Evolutionary conservation across 345 rosid species (phyloP).

Genomic region (Hypericum androsaemum): DNA sequence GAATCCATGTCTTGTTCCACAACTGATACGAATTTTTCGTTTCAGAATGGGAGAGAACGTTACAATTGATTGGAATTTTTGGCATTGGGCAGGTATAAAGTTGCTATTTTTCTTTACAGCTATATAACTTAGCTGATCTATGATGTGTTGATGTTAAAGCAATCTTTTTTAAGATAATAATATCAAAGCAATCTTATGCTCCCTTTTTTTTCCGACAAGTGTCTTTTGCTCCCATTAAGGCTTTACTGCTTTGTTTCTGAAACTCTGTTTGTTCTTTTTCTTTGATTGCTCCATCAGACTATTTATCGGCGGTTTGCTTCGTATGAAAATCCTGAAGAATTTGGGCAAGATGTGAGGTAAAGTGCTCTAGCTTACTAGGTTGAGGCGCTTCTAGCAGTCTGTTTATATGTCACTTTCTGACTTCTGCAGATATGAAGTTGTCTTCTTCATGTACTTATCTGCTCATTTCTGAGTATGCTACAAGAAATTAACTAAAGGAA

Average conservation of each 20-base stretch:
- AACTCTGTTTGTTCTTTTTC: conserved; percentile 3
- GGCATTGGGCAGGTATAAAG: conserved; percentile 62
- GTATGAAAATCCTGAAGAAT: conserved; percentile 53
- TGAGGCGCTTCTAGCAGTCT: too few relatives aligned
- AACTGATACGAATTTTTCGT: conserved; percentile 13
- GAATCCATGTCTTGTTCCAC: conserved; percentile 2
- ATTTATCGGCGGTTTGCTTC: conserved; percentile 56
- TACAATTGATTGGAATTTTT: conserved; percentile 66
- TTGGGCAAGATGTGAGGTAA: conserved; percentile 73
- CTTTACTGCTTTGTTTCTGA: too few relatives aligned
- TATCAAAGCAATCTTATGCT: too few relatives aligned
- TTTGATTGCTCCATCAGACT: conserved; percentile 35
- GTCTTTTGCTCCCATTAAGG: too few relatives aligned
- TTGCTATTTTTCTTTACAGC: not conserved
- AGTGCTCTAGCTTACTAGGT: not conserved
- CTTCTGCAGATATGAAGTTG: too few relatives aligned
- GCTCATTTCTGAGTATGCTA: too few relatives aligned
- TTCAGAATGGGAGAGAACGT: conserved; percentile 86
- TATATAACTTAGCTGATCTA: not conserved
- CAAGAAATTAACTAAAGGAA: too few relatives aligned
- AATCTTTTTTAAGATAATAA: too few relatives aligned
- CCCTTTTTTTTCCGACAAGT: too few relatives aligned
- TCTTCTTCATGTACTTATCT: too few relatives aligned
- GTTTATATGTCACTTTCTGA: too few relatives aligned
- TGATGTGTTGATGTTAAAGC: too few relatives aligned